Base-by-base conservation (phyloP, 495 filamentous ascomycete genomes). In the Neurospora tetrasperma region DNA sequence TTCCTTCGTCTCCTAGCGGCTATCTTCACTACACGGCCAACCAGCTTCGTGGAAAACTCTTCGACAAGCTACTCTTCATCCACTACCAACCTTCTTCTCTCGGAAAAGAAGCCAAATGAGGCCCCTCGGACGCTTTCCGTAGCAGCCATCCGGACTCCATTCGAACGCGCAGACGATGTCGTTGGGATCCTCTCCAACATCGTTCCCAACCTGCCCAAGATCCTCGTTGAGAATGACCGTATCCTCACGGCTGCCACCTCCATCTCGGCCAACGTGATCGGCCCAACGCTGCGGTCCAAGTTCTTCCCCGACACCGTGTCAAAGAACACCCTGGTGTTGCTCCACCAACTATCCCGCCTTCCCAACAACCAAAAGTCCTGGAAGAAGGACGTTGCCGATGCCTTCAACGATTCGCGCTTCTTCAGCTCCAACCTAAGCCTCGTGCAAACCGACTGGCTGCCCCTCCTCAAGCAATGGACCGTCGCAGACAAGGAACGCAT, bases 371-470 rank as follows among this genome's bases (percentile, higher is more conserved):
- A 96, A 71, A 98, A 96, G 75, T 83, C 89, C 6, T 98, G 96
- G 96, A 96, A 91, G 82, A 97, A 94, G 75, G 96, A 98, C 76
- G 85, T 97, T 12, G 86, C 88, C 0, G 96, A 98, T 78, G 94
- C 93, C 14, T 96, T 98, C 83, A 94, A 96, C 78, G 94, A 98
- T 79, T 77, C 90, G 14, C 89, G 89, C 74, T 95, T 98, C 83
- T 97, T 99, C 76, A 82, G 83, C 70, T 86, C 88, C 5, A 87
- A 86, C n/a, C 76, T 91, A 10, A 75, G 84, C 40, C 81, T 97
- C 11, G 87, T 95, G 20, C 87, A 91, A 75, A 82, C 82, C 41
- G 88, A 88, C 71, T 98, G 95, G 96, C 86, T 97, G 76, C 90
- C 90, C 3, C 85, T 99, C 18, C 80, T 98, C 27, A 90, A 88